Evolutionary conservation across 192 early-diverging fungal species (phyloP), one percentile per base, ranked within the genome.

Genomic region (Umbelopsis sp.): DNA sequence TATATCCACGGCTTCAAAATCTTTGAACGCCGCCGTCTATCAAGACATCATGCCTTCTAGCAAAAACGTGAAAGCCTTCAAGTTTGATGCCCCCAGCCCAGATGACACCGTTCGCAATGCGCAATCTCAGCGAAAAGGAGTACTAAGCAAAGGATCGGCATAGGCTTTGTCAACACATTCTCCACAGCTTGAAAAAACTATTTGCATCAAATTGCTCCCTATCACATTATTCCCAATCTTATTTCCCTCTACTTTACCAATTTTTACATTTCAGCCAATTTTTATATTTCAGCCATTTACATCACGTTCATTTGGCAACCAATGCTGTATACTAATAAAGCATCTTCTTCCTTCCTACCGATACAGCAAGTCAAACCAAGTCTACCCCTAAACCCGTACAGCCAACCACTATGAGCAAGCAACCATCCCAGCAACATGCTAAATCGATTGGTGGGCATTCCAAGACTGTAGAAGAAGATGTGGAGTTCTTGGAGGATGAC

Each of bases 31-130:
- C 12, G 34, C 56, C 29, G 17, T 62, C 1, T 49, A 49, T 16
- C 56, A 62, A 34, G 34, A 34, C 3, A 20, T 62, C 25, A 32
- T 62, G 56, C 56, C 56, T 2, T 62, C 56, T 2, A 34, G 17
- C 31, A 62, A 62, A 26, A 62, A 34, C 6, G 56, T 36, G 17
- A 53, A 49, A 32, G 44, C 71, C 7, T 96, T 95, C 81, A 70
- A 68, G 11, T 95, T 96, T 80, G 83, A 91, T 59, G 84, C 83
- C 9, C 94, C 92, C 20, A 95, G 95, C 76, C 94, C 95, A 9
- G 95, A 95, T 73, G 93, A 95, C 78, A 73, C 83, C 43, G 93
- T 94, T 12, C 74, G 87, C 34, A 80, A 80, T 34, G 92, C 93
- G 0, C 86, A 85, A 65, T 77, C 82, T 49, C 69, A 81, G 20